These are phyloP conservation scores for Pseudogymnoascus sp. DNA, from an alignment of 2,329 filamentous ascomycete genomes.

Conservation along the genomic window DNA sequence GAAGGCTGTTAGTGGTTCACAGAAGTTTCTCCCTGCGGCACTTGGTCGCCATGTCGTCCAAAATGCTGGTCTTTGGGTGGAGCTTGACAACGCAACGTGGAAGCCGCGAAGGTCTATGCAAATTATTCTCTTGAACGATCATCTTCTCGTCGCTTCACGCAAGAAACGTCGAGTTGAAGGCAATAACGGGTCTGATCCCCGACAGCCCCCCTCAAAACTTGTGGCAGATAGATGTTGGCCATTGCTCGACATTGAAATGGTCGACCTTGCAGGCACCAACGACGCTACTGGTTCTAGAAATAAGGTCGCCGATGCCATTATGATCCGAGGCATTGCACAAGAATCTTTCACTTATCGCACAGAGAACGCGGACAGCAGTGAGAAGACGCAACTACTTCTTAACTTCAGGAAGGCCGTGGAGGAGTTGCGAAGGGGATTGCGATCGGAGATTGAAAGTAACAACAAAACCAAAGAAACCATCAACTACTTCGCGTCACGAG, in stretches of 20 bases:
- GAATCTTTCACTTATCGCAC: slow-evolving; percentile 94
- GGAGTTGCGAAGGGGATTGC: slow-evolving; percentile 75
- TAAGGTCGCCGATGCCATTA: slow-evolving; percentile 76
- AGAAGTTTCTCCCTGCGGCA: slow-evolving; percentile 88
- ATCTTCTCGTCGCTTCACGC: slow-evolving; percentile 79
- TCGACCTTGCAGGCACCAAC: slow-evolving; percentile 68
- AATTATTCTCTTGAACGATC: slow-evolving; percentile 88
- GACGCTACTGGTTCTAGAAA: slow-evolving; percentile 48
- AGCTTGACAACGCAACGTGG: slow-evolving; percentile 95
- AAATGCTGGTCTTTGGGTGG: slow-evolving; percentile 89
- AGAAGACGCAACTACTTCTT: slow-evolving; percentile 73
- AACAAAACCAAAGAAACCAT: slow-evolving; percentile 78
- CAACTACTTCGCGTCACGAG: slow-evolving; percentile 74
- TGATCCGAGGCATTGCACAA: slow-evolving; percentile 73
- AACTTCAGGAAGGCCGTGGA: slow-evolving; percentile 91
- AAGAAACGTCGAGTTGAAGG: slow-evolving; percentile 86
- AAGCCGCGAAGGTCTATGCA: slow-evolving; percentile 84
- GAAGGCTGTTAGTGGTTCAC: slow-evolving; percentile 95
- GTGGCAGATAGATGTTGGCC: slow-evolving; percentile 94
- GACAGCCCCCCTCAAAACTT: slow-evolving; percentile 55
- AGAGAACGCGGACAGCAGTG: slow-evolving; percentile 67
- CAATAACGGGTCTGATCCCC: slow-evolving; percentile 39
- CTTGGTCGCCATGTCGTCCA: slow-evolving; percentile 89
- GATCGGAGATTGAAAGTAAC: slow-evolving; percentile 79
- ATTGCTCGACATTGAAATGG: slow-evolving; percentile 82